phyloP scores from a whole-genome alignment of 2,329 filamentous ascomycete species.

The Diaporthe nobilis region DNA sequence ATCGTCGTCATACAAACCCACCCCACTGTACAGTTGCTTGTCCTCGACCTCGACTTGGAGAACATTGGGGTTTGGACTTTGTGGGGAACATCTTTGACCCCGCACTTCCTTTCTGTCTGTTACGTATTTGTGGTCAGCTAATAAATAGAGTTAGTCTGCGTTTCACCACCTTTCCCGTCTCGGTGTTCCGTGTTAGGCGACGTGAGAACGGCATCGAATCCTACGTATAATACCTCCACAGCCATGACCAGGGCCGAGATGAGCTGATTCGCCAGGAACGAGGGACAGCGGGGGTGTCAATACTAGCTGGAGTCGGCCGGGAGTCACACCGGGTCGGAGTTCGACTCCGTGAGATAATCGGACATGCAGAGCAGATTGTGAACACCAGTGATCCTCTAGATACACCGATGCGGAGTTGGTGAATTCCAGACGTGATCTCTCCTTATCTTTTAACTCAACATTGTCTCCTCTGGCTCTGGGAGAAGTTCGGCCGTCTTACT shows the following conservation, averaged over 20 bases:
- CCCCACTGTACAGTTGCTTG: background rate
- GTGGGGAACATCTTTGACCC: constrained; percentile 19
- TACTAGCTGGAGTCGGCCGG: background rate
- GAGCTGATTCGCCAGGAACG: background rate
- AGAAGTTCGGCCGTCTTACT: constrained; percentile 25
- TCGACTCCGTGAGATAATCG: background rate
- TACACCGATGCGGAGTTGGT: background rate
- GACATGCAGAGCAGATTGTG: too few species aligned
- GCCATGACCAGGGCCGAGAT: background rate
- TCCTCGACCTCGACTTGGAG: background rate
- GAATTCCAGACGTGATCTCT: background rate
- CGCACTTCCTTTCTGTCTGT: background rate
- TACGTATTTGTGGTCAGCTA: background rate
- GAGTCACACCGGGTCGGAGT: constrained; percentile 1
- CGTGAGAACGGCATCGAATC: background rate
- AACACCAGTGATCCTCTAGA: background rate
- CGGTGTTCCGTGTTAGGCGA: background rate
- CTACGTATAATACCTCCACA: background rate
- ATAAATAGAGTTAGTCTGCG: background rate
- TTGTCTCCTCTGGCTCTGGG: background rate
- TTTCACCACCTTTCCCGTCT: background rate
- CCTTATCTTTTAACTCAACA: too few species aligned
- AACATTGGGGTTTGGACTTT: constrained; percentile 7
- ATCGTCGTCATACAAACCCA: constrained; percentile 24
- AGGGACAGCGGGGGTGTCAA: background rate